Conservation (phyloP, 2,329 filamentous ascomycete genomes). For the Microsporum audouinii region DNA sequence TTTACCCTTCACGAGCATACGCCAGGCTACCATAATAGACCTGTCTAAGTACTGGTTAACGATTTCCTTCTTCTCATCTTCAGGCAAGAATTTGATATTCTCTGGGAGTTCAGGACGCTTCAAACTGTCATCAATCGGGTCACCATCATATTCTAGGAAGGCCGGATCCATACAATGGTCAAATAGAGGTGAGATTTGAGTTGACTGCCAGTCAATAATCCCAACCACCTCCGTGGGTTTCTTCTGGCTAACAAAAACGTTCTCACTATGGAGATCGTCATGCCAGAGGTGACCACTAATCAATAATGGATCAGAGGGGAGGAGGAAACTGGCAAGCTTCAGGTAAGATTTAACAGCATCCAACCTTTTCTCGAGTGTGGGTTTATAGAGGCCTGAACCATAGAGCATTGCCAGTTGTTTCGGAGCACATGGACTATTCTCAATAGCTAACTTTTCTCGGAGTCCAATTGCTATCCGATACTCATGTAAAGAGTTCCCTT, state of each 20-base stretch:
- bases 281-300: slow-evolving; percentile 28
- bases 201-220: slow-evolving; percentile 22
- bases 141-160: slow-evolving; percentile 18
- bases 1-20: slow-evolving; percentile 8
- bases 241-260: slow-evolving; percentile 28
- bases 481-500: slow-evolving; percentile 22
- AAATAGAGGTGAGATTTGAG: slow-evolving; percentile 15
- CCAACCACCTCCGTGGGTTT: slow-evolving; percentile 12
- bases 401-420: slow-evolving; percentile 22
- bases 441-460: slow-evolving; percentile 25
- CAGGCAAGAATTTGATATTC: slow-evolving; percentile 2
- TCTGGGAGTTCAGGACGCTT: slow-evolving; percentile 13
- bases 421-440: slow-evolving; percentile 7
- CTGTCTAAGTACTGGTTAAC: slow-evolving; percentile 2
- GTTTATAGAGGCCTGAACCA: slow-evolving; percentile 29
- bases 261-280: slow-evolving; percentile 30
- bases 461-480: slow-evolving; percentile 26
- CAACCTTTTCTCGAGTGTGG: slow-evolving; percentile 17
- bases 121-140: slow-evolving; percentile 21
- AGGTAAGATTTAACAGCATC: slow-evolving; percentile 14
- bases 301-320: slow-evolving; percentile 8
- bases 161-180: slow-evolving; percentile 14
- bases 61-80: slow-evolving; percentile 1
- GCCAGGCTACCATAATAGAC: slow-evolving; percentile 11
- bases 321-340: slow-evolving; percentile 2